Evolutionary conservation across 495 filamentous ascomycete genomes (phyloP).

Genomic region (Hyaloscypha variabilis): DNA sequence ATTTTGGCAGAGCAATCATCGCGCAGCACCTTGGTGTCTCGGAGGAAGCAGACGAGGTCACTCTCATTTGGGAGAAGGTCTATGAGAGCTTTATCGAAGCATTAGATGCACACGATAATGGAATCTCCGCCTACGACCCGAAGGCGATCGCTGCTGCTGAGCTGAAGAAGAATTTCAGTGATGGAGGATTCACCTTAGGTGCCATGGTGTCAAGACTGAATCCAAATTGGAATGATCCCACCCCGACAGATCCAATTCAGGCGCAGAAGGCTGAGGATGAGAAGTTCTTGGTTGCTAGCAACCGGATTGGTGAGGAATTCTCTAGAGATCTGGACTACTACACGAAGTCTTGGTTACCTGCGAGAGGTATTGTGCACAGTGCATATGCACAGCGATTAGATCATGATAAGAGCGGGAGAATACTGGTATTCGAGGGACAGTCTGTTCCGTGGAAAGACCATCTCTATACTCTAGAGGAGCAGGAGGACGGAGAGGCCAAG

Average conservation of each 20-base stretch:
- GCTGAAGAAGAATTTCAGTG: constrained; percentile 76
- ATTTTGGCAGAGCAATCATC: constrained; percentile 86
- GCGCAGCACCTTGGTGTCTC: constrained; percentile 64
- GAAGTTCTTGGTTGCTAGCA: constrained; percentile 74
- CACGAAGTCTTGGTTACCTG: constrained; percentile 80
- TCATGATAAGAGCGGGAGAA: constrained; percentile 71
- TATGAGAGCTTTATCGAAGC: constrained; percentile 95
- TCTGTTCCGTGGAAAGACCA: constrained; percentile 95
- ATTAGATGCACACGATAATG: constrained; percentile 97
- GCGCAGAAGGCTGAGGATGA: constrained; percentile 78
- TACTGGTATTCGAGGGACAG: constrained; percentile 75
- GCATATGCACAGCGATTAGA: constrained; percentile 68
- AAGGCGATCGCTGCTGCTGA: constrained; percentile 62
- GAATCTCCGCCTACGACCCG: constrained; percentile 78
- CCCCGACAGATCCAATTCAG: constrained; percentile 47
- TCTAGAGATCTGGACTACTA: constrained; percentile 73
- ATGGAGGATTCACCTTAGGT: constrained; percentile 79
- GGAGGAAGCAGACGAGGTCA: constrained; percentile 65
- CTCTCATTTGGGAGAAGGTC: constrained; percentile 80
- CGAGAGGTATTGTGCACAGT: constrained; percentile 71
- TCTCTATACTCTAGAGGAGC: constrained; percentile 81
- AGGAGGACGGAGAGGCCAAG: constrained; percentile 48
- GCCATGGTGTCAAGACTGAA: constrained; percentile 86
- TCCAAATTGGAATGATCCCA: constrained; percentile 63
- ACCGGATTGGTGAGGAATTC: constrained; percentile 86